Percentiles rank a stretch among this genome's conserved stretches.
These are phyloP conservation scores for Salix arbutifolia DNA, from an alignment of 345 rosid genomes.

Conservation along the genomic window DNA sequence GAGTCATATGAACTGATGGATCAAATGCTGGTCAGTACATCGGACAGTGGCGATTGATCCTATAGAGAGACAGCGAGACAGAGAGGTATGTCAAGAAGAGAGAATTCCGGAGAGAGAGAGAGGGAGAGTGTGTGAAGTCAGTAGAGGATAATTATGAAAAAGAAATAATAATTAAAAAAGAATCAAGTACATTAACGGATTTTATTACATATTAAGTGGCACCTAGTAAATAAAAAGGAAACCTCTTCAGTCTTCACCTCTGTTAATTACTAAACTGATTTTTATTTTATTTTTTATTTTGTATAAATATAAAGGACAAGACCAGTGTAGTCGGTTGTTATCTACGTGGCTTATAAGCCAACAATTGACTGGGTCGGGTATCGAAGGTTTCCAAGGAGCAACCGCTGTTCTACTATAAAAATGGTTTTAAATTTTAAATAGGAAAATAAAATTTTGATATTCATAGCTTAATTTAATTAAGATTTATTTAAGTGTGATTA, in stretches of 20 bases:
- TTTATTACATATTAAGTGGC: not conserved
- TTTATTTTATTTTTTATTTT: not conserved
- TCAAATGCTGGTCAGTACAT: slow-evolving; percentile 8
- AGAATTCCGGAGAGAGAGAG: not conserved
- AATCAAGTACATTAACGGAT: not conserved
- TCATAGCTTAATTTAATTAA: not conserved
- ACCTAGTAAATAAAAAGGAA: not conserved
- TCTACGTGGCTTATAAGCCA: slow-evolving; percentile 20
- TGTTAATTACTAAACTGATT: not conserved
- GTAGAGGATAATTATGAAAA: not conserved
- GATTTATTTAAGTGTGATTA: not conserved
- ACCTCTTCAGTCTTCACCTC: not conserved
- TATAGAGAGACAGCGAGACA: not conserved
- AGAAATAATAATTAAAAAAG: not conserved
- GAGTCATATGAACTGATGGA: slow-evolving; percentile 4
- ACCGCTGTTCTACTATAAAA: not conserved
- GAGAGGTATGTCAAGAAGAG: not conserved
- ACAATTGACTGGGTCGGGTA: not conserved
- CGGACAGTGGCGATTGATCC: slow-evolving; percentile 24
- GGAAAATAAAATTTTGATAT: not conserved
- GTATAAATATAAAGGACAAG: not conserved
- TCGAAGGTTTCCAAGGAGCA: not conserved
- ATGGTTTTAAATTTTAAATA: no score
- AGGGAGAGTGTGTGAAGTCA: not conserved
- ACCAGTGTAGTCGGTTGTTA: not conserved